A percentile compares a stretch with the other conserved stretches of the same genome.
These are phyloP conservation scores for Tuber calosporum DNA, from an alignment of 495 filamentous ascomycete genomes.

Conservation along the genomic window DNA sequence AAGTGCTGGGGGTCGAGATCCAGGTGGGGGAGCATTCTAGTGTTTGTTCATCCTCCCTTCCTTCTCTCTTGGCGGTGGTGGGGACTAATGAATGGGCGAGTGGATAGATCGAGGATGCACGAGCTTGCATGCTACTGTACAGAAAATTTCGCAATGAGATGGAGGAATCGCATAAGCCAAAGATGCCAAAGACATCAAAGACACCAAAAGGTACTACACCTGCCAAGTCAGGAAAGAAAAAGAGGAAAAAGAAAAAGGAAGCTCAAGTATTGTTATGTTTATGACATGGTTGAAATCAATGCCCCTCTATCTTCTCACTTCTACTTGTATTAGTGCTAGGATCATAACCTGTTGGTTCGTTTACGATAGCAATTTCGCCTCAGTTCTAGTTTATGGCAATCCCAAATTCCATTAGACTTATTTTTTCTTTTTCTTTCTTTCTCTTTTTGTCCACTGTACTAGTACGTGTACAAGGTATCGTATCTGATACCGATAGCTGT, in stretches of 20 bases:
- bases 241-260: slow-evolving; percentile 49
- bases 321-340: not conserved
- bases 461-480: not conserved
- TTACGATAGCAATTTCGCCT: not conserved
- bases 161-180: slow-evolving; percentile 65
- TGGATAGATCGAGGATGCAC: slow-evolving; percentile 68
- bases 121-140: slow-evolving; percentile 82
- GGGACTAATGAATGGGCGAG: slow-evolving; percentile 9
- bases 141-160: slow-evolving; percentile 71
- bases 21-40: slow-evolving; percentile 66
- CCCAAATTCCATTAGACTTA: not conserved
- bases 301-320: not conserved
- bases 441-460: too few species aligned
- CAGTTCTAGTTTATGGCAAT: not conserved
- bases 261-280: slow-evolving; percentile 42
- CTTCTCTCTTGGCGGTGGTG: not conserved
- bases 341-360: not conserved
- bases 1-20: slow-evolving; percentile 75
- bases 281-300: not conserved
- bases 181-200: slow-evolving; percentile 53
- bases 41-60: slow-evolving; percentile 36
- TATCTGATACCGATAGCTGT: not conserved
- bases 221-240: slow-evolving; percentile 39
- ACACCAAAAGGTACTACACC: slow-evolving; percentile 49
- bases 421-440: not conserved